Evolutionary conservation across 805 yeast species (phyloP).

Genomic region (Zygoascus tannicola): DNA sequence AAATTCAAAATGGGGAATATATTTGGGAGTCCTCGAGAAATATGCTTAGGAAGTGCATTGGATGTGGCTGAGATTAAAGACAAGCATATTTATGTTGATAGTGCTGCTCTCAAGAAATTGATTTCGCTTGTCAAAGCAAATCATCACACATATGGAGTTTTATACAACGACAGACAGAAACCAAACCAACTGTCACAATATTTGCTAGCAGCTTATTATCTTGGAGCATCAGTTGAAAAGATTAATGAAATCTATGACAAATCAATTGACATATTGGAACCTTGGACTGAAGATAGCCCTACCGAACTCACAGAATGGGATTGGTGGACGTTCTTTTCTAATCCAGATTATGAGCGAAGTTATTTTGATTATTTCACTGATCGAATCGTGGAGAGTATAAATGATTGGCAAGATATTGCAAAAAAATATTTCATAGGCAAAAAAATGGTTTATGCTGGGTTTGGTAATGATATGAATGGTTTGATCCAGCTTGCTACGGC

Average conservation of each 20-base stretch:
- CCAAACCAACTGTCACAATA: constrained; percentile 28
- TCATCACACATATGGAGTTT: constrained; percentile 23
- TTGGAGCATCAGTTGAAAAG: constrained; percentile 29
- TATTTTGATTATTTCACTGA: constrained; percentile 33
- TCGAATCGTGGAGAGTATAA: constrained; percentile 23
- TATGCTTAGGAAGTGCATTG: no score
- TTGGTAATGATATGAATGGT: constrained; percentile 24
- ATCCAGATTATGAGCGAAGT: constrained; percentile 26
- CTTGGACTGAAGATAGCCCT: constrained; percentile 34
- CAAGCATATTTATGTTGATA: no score
- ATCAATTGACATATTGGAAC: constrained; percentile 12
- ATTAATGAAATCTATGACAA: constrained; percentile 25
- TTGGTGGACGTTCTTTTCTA: constrained; percentile 26
- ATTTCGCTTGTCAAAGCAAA: constrained; percentile 26
- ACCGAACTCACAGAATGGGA: constrained; percentile 30
- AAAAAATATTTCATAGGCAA: constrained; percentile 16
- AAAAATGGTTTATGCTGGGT: constrained; percentile 17
- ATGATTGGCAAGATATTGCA: constrained; percentile 28
- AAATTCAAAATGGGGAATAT: no score
- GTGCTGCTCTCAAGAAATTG: no score
- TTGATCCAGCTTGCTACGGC: constrained; percentile 31
- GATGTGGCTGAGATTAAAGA: no score
- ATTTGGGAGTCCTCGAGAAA: no score
- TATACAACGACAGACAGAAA: constrained; percentile 21
- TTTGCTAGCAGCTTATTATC: constrained; percentile 28